Conservation (phyloP, 176 grass and related monocot species). For the Saccharum spontaneum region DNA sequence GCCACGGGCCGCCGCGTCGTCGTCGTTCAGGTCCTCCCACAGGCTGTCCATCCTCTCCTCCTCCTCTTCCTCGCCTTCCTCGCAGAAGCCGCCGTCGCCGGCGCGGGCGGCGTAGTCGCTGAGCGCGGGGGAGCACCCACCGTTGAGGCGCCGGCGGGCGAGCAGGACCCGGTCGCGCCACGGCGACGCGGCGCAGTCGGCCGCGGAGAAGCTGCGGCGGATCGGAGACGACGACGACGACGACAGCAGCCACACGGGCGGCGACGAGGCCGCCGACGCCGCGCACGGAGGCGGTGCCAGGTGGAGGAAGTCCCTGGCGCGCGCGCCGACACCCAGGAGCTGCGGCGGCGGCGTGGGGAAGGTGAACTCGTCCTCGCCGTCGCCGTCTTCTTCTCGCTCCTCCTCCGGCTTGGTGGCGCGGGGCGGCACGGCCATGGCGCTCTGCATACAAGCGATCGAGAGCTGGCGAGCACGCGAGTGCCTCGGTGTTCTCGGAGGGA, state of each 20-base stretch:
- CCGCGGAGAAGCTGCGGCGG: slow-evolving; percentile 60
- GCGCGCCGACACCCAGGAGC: not conserved
- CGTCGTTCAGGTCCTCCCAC: slow-evolving; percentile 65
- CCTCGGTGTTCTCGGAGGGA: not conserved
- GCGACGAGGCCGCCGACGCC: not conserved
- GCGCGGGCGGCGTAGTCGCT: slow-evolving; percentile 28
- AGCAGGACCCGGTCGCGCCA: slow-evolving; percentile 27
- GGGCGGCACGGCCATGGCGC: slow-evolving; percentile 12
- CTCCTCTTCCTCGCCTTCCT: not conserved
- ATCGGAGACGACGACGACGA: slow-evolving; percentile 51
- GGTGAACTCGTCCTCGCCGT: slow-evolving; percentile 39
- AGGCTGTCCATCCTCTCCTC: slow-evolving; percentile 65
- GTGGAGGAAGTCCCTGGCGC: not conserved
- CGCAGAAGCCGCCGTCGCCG: not conserved
- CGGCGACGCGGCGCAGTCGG: slow-evolving; percentile 47
- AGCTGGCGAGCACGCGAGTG: not conserved
- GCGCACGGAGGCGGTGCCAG: not conserved
- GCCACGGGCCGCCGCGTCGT: not conserved
- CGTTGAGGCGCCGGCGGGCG: not conserved
- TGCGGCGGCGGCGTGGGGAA: slow-evolving; percentile 40
- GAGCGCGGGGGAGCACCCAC: slow-evolving; percentile 42
- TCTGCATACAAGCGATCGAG: not conserved
- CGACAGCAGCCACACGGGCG: slow-evolving; percentile 12
- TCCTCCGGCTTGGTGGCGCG: not conserved
- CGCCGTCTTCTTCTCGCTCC: not conserved